Percentiles rank a stretch among this genome's conserved stretches.
phyloP scores from a whole-genome alignment of 1,284 basidiomycete genomes.

The Rhizoctonia solani region DNA sequence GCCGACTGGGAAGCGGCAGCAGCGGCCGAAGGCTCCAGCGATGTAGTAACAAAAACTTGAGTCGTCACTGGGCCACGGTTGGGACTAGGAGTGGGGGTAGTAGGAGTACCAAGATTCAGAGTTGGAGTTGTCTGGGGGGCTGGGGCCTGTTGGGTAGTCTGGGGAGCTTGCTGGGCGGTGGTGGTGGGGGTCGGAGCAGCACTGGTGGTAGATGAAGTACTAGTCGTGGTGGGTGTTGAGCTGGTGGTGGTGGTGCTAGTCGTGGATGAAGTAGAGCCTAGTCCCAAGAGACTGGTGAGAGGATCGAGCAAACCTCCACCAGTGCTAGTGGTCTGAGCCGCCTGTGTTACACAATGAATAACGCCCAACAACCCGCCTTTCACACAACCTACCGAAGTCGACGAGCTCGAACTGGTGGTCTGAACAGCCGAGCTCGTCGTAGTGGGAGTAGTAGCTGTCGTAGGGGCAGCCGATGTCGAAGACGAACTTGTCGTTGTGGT shows the following conservation, averaged over 20 bases:
- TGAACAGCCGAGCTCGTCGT: background rate
- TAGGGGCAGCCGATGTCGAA: background rate
- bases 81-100: no score
- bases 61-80: background rate
- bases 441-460: no score
- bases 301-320: background rate
- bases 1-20: constrained; percentile 29
- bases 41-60: constrained; percentile 13
- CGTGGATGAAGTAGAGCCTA: no score
- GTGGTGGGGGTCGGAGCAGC: no score
- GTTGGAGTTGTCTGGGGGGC: no score
- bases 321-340: no score
- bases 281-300: background rate
- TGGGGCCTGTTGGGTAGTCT: no score
- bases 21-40: constrained; percentile 38
- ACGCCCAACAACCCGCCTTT: no score
- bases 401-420: background rate
- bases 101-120: constrained; percentile 33
- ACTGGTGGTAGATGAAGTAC: no score
- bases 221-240: constrained; percentile 10
- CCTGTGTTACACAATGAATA: no score
- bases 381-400: background rate
- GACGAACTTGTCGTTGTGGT: constrained; percentile 2
- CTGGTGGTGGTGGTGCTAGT: background rate
- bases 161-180: no score